Percentiles rank a stretch among this genome's conserved stretches.
These are phyloP conservation scores for Colletotrichum chlorophyti DNA, from an alignment of 2,329 filamentous ascomycete genomes.

Conservation along the genomic window DNA sequence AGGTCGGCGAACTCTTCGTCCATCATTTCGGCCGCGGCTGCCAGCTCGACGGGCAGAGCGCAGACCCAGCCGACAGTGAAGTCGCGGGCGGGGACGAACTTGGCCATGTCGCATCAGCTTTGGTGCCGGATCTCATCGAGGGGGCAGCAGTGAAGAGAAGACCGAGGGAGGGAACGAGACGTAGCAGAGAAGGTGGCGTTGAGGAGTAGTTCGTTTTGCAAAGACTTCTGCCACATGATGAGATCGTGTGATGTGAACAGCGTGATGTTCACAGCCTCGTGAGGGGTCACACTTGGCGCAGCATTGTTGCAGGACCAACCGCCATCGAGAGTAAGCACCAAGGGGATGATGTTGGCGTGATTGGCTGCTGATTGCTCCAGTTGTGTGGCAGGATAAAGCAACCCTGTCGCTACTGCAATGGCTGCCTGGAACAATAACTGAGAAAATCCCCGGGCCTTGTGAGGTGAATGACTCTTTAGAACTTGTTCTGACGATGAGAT, in stretches of 20 bases:
- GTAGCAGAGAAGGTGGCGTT: not conserved
- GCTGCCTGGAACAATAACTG: not conserved
- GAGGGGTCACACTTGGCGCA: not conserved
- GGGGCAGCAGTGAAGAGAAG: not conserved
- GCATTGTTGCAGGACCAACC: not conserved
- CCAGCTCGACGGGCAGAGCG: not conserved
- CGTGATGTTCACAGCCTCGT: not conserved
- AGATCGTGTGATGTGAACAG: not conserved
- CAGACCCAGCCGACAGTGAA: not conserved
- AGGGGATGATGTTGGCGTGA: not conserved
- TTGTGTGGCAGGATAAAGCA: not conserved
- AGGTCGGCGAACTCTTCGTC: conserved; percentile 21
- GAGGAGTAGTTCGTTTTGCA: not conserved
- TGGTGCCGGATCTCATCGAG: not conserved
- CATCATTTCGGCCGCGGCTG: not conserved
- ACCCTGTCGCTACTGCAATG: not conserved
- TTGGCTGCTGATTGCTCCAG: not conserved
- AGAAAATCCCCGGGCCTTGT: not conserved
- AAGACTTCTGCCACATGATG: not conserved
- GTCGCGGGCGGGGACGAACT: not conserved
- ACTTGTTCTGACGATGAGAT: not conserved
- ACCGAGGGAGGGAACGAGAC: not conserved
- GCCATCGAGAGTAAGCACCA: not conserved
- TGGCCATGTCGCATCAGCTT: not conserved
- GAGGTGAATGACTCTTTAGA: not conserved